A percentile compares a stretch with the other conserved stretches of the same genome.
Evolutionary conservation across 495 filamentous ascomycete genomes (phyloP).

Genomic region (Annulohypoxylon moriforme): DNA sequence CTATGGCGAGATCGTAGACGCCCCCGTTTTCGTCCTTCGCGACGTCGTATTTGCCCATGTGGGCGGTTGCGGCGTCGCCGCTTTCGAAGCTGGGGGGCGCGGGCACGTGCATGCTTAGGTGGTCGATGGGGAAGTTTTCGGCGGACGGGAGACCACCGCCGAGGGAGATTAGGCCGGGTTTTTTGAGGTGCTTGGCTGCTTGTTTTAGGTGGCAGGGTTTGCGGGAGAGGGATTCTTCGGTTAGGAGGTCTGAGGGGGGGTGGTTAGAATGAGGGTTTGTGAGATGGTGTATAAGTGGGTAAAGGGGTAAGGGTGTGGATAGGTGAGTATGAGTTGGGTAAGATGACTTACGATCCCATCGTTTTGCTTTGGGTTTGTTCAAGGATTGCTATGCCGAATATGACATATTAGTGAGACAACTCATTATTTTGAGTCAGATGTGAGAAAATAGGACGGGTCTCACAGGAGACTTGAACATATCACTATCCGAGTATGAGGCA

Average conservation of each 20-base stretch:
- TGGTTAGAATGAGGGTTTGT: constrained; percentile 22
- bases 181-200: constrained; percentile 77
- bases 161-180: constrained; percentile 82
- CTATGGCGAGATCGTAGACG: constrained; percentile 75
- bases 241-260: constrained; percentile 61
- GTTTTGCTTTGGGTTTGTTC: constrained; percentile 81
- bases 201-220: constrained; percentile 77
- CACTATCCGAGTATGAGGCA: constrained; percentile 80
- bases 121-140: constrained; percentile 81
- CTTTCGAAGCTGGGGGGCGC: constrained; percentile 72
- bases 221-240: constrained; percentile 64
- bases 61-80: constrained; percentile 67
- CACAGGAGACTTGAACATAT: constrained; percentile 84
- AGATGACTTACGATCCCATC: constrained; percentile 80
- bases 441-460: constrained; percentile 27
- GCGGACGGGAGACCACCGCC: constrained; percentile 91
- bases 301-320: neutral
- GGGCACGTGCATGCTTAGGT: constrained; percentile 52
- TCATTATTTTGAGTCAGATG: neutral
- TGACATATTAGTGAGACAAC: neutral
- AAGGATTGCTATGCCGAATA: constrained; percentile 48
- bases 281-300: neutral
- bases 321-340: neutral
- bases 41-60: constrained; percentile 84
- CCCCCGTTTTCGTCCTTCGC: constrained; percentile 51